Conservation (phyloP, 257 asterid genomes). For the Fraxinus cuspidata region DNA sequence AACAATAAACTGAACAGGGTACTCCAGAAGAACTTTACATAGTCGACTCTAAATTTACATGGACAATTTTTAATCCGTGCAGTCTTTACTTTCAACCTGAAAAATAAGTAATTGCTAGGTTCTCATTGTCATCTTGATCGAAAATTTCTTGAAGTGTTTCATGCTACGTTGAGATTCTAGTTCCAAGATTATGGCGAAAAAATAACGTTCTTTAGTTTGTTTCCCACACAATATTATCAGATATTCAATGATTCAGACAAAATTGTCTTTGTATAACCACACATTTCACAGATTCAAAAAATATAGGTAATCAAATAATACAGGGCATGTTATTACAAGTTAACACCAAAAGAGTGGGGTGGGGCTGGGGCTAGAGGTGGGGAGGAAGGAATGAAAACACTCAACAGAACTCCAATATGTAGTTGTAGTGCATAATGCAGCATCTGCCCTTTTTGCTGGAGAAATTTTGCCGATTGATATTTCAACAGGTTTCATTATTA, state of each 20-base stretch:
- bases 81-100: too few species aligned
- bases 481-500: not conserved
- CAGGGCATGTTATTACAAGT: not conserved
- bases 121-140: too few species aligned
- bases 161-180: too few species aligned
- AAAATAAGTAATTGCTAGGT: too few species aligned
- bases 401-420: not conserved
- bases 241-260: not conserved
- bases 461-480: not conserved
- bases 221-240: too few species aligned
- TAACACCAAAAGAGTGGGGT: not conserved
- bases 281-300: not conserved
- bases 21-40: too few species aligned
- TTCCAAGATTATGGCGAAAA: too few species aligned
- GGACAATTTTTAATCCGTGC: too few species aligned
- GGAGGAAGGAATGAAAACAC: not conserved
- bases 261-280: not conserved
- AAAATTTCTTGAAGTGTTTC: too few species aligned
- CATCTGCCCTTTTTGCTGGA: not conserved
- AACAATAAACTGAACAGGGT: too few species aligned
- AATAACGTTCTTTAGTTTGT: too few species aligned
- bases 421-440: not conserved
- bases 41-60: too few species aligned
- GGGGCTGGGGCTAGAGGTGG: not conserved
- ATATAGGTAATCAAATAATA: not conserved